Conservation (phyloP, 768 basidiomycete genomes). For the Lactarius psammicola region DNA sequence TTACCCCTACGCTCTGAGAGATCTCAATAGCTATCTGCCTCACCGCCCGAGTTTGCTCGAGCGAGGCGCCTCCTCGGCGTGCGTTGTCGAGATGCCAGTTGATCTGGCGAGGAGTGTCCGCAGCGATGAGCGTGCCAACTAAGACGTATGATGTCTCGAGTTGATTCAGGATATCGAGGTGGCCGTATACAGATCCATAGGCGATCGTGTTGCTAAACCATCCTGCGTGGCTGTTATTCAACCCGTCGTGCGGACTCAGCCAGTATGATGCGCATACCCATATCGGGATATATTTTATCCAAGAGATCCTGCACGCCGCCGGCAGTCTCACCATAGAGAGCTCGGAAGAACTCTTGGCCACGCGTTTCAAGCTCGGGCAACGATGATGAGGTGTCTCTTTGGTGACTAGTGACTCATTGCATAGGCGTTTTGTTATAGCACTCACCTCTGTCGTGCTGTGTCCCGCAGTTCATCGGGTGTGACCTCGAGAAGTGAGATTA, state of each 20-base stretch:
- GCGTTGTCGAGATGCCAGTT: slow-evolving; percentile 65
- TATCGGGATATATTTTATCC: slow-evolving; percentile 55
- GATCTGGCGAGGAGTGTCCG: slow-evolving; percentile 61
- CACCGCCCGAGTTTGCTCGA: slow-evolving; percentile 53
- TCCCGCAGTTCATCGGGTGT: slow-evolving; percentile 55
- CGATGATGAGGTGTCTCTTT: slow-evolving; percentile 44
- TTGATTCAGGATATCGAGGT: slow-evolving; percentile 45
- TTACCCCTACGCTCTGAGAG: slow-evolving; percentile 46
- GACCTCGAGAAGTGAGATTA: slow-evolving; percentile 48
- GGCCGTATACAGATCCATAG: slow-evolving; percentile 57
- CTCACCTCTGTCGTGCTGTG: slow-evolving; percentile 46
- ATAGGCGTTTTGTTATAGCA: not conserved
- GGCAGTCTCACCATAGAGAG: slow-evolving; percentile 58
- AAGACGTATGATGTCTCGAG: slow-evolving; percentile 60
- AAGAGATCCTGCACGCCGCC: slow-evolving; percentile 48
- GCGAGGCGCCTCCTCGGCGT: slow-evolving; percentile 51
- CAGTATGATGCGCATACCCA: slow-evolving; percentile 44
- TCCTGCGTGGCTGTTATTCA: slow-evolving; percentile 37
- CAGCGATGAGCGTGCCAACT: slow-evolving; percentile 60
- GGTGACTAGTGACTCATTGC: not conserved
- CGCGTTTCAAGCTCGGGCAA: slow-evolving; percentile 43
- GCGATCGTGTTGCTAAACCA: slow-evolving; percentile 54
- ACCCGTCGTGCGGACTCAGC: not conserved
- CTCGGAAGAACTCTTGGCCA: slow-evolving; percentile 47
- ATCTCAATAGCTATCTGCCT: slow-evolving; percentile 55